phyloP scores from a whole-genome alignment of 208 protist genomes.

The Leptomonas seymouri region DNA sequence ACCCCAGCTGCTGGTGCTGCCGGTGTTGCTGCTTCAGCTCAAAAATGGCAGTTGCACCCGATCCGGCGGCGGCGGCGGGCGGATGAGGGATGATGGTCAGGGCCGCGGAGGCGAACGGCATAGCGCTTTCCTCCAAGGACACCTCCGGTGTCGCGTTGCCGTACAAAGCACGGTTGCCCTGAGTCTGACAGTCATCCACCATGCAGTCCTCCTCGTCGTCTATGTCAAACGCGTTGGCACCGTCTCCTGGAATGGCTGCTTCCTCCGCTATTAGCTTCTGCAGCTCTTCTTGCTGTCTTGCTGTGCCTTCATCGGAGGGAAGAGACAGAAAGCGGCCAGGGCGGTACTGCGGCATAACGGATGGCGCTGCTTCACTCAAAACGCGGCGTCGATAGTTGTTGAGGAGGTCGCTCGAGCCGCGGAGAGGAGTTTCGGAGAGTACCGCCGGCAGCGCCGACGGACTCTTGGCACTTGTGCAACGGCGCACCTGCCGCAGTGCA shows the following conservation, averaged over 20 bases:
- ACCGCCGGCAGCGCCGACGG: neutral
- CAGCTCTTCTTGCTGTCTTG: neutral
- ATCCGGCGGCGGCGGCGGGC: slow-evolving; percentile 35
- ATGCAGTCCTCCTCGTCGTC: neutral
- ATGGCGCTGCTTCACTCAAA: slow-evolving; percentile 1
- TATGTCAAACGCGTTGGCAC: neutral
- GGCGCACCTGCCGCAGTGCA: slow-evolving; percentile 6
- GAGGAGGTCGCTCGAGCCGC: neutral
- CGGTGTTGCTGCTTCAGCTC: slow-evolving; percentile 34
- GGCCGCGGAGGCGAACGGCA: neutral
- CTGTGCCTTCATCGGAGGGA: neutral
- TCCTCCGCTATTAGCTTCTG: neutral
- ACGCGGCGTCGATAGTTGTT: slow-evolving; percentile 23
- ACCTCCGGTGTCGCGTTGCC: neutral
- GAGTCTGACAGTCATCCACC: neutral
- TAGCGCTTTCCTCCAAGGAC: slow-evolving; percentile 4
- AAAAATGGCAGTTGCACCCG: slow-evolving; percentile 35
- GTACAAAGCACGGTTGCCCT: neutral
- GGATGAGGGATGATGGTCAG: slow-evolving; percentile 20
- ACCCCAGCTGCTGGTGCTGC: neutral
- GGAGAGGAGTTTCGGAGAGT: neutral
- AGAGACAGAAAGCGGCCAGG: slow-evolving; percentile 16
- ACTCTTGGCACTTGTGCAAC: slow-evolving; percentile 26
- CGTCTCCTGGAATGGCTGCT: neutral
- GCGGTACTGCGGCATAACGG: slow-evolving; percentile 5